Evolutionary conservation across 2,329 filamentous ascomycete species (phyloP).

Genomic region (Cercospora sp.): DNA sequence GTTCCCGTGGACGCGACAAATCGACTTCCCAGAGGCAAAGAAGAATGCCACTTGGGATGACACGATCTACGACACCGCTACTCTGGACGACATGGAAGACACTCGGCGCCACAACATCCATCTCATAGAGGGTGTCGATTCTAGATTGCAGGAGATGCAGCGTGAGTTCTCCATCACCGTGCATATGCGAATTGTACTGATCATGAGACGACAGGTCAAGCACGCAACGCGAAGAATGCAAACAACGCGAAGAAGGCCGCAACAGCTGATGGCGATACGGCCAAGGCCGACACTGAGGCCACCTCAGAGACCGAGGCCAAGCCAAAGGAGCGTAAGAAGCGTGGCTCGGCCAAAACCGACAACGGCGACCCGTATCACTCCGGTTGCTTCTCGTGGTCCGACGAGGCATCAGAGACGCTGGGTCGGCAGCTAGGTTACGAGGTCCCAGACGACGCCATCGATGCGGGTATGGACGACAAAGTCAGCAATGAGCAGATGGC

Average conservation of each 20-base stretch:
- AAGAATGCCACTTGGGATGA: conserved; percentile 35
- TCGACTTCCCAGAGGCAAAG: conserved; percentile 34
- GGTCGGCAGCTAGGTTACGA: conserved; percentile 22
- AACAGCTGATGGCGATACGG: background rate
- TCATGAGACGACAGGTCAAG: conserved; percentile 19
- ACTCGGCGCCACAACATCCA: conserved; percentile 32
- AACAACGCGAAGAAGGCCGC: conserved; percentile 24
- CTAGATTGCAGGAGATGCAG: conserved; percentile 34
- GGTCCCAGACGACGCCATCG: conserved; percentile 34
- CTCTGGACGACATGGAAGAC: conserved; percentile 32
- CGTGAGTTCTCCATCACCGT: conserved; percentile 24
- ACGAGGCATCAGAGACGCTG: conserved; percentile 21
- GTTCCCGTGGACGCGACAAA: conserved; percentile 38
- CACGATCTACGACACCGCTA: conserved; percentile 33
- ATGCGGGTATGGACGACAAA: conserved; percentile 32
- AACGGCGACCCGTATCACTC: conserved; percentile 35
- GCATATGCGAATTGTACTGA: conserved; percentile 9
- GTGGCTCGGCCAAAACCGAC: conserved; percentile 25
- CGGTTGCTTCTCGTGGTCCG: conserved; percentile 36
- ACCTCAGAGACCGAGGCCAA: conserved; percentile 23
- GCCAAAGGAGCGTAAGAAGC: conserved; percentile 29
- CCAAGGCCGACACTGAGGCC: conserved; percentile 17
- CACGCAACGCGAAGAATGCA: conserved; percentile 29
- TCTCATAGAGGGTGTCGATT: conserved; percentile 32
- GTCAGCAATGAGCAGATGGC: conserved; percentile 31